phyloP scores from a whole-genome alignment of 2,329 filamentous ascomycete genomes.

The Xylaria sp. region DNA sequence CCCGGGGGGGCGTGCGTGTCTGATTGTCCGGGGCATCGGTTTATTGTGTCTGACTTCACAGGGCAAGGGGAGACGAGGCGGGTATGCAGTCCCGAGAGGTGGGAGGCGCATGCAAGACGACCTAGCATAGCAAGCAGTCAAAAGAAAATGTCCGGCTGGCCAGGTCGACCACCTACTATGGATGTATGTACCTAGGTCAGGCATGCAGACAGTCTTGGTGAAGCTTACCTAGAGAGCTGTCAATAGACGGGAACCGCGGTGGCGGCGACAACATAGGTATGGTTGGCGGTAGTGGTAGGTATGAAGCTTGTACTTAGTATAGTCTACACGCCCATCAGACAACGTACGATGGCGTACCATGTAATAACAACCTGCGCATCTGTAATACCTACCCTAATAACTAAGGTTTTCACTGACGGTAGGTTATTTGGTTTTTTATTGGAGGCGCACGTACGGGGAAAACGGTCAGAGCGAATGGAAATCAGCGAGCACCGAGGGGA shows the following conservation, averaged over 20 bases:
- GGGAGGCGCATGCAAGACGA: slow-evolving; percentile 27
- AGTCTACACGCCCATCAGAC: too few relatives aligned
- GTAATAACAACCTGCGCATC: not conserved
- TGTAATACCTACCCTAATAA: not conserved
- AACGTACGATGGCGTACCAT: too few relatives aligned
- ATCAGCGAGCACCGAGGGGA: not conserved
- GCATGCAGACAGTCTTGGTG: not conserved
- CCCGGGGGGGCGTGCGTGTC: slow-evolving; percentile 34
- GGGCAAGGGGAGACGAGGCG: slow-evolving; percentile 35
- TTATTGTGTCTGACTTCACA: slow-evolving; percentile 31
- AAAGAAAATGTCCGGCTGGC: slow-evolving; percentile 31
- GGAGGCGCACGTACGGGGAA: slow-evolving; percentile 15
- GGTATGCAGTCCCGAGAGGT: slow-evolving; percentile 21
- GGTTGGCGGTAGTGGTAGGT: too few relatives aligned
- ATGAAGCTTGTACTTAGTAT: not conserved
- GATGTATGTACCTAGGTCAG: too few relatives aligned
- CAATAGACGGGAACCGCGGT: not conserved
- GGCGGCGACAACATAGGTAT: too few relatives aligned
- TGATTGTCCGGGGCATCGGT: slow-evolving; percentile 31
- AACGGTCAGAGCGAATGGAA: not conserved
- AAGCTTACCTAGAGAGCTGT: not conserved
- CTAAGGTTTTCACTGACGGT: not conserved
- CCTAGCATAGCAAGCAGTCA: slow-evolving; percentile 5
- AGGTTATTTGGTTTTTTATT: slow-evolving; percentile 7
- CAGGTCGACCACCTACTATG: too few relatives aligned